Evolutionary conservation across 805 yeast species (phyloP).

Genomic region (Pichia manshurica): DNA sequence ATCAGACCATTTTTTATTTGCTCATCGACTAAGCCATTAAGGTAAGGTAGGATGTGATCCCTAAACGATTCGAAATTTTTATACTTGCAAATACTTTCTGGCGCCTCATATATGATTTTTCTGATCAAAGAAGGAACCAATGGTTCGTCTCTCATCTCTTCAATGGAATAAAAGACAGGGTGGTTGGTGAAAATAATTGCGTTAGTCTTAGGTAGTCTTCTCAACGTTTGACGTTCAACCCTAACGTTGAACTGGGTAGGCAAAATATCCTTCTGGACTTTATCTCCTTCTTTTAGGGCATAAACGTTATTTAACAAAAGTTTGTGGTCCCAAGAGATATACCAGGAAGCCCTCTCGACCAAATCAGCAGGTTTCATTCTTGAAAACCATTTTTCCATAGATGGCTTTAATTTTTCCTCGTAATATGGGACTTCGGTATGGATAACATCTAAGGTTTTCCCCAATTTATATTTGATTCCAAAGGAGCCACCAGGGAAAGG

Average conservation of each 20-base stretch:
- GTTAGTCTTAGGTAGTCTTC: constrained; percentile 56
- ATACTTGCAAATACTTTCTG: constrained; percentile 58
- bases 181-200: constrained; percentile 73
- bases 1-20: constrained; percentile 56
- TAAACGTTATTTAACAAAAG: constrained; percentile 52
- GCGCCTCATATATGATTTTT: constrained; percentile 60
- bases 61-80: constrained; percentile 55
- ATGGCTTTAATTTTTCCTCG: constrained; percentile 53
- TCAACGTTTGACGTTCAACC: constrained; percentile 66
- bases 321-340: constrained; percentile 68
- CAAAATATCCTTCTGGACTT: constrained; percentile 37
- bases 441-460: constrained; percentile 55
- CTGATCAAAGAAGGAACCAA: constrained; percentile 59
- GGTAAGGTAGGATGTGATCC: constrained; percentile 53
- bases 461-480: constrained; percentile 54
- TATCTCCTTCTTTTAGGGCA: constrained; percentile 40
- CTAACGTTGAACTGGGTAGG: constrained; percentile 59
- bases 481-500: constrained; percentile 78
- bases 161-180: constrained; percentile 72
- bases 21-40: constrained; percentile 50
- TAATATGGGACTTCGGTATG: constrained; percentile 69
- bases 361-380: constrained; percentile 55
- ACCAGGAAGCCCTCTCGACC: constrained; percentile 74
- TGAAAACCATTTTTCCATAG: constrained; percentile 71
- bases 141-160: constrained; percentile 79